Evolutionary conservation across 306 rosid genomes (phyloP).

Genomic region (Adenanthera pavonina): DNA sequence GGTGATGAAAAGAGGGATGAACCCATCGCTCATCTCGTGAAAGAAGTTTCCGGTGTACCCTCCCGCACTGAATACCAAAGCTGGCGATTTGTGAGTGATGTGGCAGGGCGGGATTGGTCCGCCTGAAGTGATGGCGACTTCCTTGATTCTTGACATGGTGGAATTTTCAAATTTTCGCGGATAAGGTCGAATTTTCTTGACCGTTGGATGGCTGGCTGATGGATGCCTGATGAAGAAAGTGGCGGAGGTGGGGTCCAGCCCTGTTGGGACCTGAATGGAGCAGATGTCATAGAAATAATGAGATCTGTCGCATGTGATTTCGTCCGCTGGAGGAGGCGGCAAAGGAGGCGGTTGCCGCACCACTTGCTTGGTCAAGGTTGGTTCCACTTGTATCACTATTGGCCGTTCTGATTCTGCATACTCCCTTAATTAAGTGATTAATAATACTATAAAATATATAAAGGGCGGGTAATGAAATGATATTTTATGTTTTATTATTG

Average conservation of each 20-base stretch:
- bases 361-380: not conserved
- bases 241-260: constrained; percentile 48
- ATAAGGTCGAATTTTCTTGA: constrained; percentile 50
- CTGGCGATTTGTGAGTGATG: constrained; percentile 11
- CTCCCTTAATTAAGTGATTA: not conserved
- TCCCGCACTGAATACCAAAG: constrained; percentile 48
- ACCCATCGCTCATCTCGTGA: constrained; percentile 53
- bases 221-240: constrained; percentile 46
- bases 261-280: constrained; percentile 42
- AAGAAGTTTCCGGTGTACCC: constrained; percentile 62
- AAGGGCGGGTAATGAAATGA: not conserved
- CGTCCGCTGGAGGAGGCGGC: not conserved
- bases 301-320: constrained; percentile 49
- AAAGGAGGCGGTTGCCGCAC: not conserved
- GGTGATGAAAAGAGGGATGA: constrained; percentile 55
- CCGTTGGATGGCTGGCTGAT: not conserved
- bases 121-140: constrained; percentile 10
- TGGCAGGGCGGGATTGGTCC: constrained; percentile 6
- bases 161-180: constrained; percentile 44
- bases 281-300: constrained; percentile 50
- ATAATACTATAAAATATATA: not conserved
- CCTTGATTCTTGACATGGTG: constrained; percentile 38
- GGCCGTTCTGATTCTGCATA: not conserved
- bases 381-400: not conserved
- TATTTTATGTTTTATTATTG: too few relatives aligned